Base-by-base conservation (phyloP, 2,329 filamentous ascomycete species). In the Penicillium occitanis region DNA sequence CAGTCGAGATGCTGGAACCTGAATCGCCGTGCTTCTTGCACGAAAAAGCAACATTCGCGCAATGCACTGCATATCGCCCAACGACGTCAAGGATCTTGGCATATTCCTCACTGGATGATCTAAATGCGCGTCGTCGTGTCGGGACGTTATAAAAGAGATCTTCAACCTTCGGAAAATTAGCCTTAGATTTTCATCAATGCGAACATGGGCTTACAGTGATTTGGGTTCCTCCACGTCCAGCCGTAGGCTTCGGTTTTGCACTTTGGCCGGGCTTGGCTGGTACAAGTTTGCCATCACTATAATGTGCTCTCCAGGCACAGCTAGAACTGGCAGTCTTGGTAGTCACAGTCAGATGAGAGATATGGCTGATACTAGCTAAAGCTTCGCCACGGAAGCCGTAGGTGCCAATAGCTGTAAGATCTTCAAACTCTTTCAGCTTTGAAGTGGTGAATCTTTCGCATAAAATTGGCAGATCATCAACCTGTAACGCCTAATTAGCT, bases 311-410 rank as follows among this genome's bases (percentile, higher is more conserved):
- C 91, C 91, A 99, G 17, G 95, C 95, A 78, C 92, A 91, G 71
- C 88, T 89, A 0, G 93, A 96, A 51, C 92, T 89, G 66, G 91
- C 90, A 1, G 93, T 98, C 77, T 93, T 96, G 7, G 96, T 99
- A 1, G 94, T 98, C 51, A 99, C 92, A 3, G 90, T 92, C 25
- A 99, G 84, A 81, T 99, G 96, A 40, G 96, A 94, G 72, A 99
- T 97, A 76, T 99, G 95, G 75, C 94, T 98, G 77, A 99, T 99
- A 79, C 95, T 98, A 14, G 95, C 95, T 64, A 99, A 81, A 3
- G 95, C 95, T 79, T 99, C 95, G 64, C 95, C 95, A 63, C 95
- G 90, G 75, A 99, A 99, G n/a, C 95, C 95, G 77, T 99, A 99
- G 1, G 95, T 98, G 61, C 89, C 90, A 70, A 99, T 98, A 4